Conservation (phyloP, 306 rosid genomes). For the Morella rubra region DNA sequence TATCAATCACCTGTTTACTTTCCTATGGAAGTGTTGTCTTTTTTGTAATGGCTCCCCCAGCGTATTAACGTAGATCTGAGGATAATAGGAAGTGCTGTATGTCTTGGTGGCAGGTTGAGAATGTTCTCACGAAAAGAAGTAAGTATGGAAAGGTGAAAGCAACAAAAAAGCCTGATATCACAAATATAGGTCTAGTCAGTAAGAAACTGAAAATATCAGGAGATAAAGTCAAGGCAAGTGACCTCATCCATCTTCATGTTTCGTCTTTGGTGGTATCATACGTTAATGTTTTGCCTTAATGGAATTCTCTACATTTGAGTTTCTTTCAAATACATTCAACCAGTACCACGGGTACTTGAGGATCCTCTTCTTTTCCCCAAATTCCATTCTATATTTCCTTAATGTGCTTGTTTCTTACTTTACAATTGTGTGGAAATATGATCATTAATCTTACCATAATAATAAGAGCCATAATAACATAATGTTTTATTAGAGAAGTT, state of each 20-base stretch:
- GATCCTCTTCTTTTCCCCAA: not conserved
- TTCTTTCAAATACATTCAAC: not conserved
- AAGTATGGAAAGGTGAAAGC: slow-evolving; percentile 63
- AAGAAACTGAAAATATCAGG: slow-evolving; percentile 84
- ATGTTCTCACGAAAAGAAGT: slow-evolving; percentile 42
- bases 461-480: not conserved
- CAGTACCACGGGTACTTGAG: not conserved
- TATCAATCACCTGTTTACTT: slow-evolving; percentile 23
- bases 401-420: not conserved
- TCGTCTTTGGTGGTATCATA: not conserved
- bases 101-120: slow-evolving; percentile 63
- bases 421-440: not conserved
- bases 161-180: slow-evolving; percentile 56
- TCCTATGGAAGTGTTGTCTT: slow-evolving; percentile 13
- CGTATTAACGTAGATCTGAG: slow-evolving; percentile 2
- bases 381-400: not conserved
- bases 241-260: slow-evolving; percentile 18
- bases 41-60: not conserved
- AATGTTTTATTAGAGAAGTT: not conserved
- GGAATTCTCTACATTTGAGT: not conserved
- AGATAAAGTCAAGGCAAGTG: slow-evolving; percentile 73
- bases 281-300: not conserved
- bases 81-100: slow-evolving; percentile 1
- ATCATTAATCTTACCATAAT: not conserved
- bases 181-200: slow-evolving; percentile 47